phyloP scores from a whole-genome alignment of 2,329 filamentous ascomycete genomes.

The Magnaporthiopsis incrustans region DNA sequence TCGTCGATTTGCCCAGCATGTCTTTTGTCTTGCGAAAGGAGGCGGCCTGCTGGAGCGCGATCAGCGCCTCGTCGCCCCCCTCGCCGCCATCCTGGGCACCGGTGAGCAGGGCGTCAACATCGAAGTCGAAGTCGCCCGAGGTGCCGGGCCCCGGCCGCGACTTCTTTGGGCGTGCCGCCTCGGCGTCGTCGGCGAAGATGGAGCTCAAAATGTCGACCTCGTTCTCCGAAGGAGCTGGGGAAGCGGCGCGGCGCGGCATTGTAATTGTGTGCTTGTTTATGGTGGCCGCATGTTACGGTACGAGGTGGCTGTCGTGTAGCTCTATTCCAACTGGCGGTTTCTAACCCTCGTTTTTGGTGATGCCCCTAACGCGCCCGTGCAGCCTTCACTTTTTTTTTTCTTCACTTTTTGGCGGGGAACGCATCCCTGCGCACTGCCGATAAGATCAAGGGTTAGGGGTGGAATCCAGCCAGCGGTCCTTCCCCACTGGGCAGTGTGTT shows the following conservation, averaged over 20 bases:
- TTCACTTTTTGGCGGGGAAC: not conserved
- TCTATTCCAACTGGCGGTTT: not conserved
- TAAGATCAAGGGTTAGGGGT: not conserved
- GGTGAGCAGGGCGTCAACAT: slow-evolving; percentile 55
- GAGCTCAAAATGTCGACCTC: slow-evolving; percentile 84
- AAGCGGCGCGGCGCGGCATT: slow-evolving; percentile 68
- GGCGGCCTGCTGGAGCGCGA: slow-evolving; percentile 77
- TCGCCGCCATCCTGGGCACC: slow-evolving; percentile 52
- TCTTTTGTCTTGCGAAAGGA: slow-evolving; percentile 81
- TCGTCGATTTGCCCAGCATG: slow-evolving; percentile 74
- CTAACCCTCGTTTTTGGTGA: not conserved
- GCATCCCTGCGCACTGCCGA: not conserved
- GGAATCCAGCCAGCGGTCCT: not conserved
- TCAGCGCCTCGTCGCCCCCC: slow-evolving; percentile 69
- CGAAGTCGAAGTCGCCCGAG: slow-evolving; percentile 39
- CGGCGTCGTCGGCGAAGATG: slow-evolving; percentile 55
- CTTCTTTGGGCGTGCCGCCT: slow-evolving; percentile 29
- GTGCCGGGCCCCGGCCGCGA: slow-evolving; percentile 18
- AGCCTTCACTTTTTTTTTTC: not conserved
- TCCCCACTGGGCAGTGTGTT: not conserved
- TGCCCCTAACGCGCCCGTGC: not conserved
- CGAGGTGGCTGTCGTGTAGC: not conserved
- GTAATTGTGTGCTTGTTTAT: slow-evolving; percentile 7
- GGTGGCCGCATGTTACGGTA: not conserved
- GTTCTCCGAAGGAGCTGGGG: slow-evolving; percentile 78